Evolutionary conservation across 148 eudicot species (phyloP), one percentile per base, ranked within the genome.

Genomic region (Rhododendron kiyosumense): DNA sequence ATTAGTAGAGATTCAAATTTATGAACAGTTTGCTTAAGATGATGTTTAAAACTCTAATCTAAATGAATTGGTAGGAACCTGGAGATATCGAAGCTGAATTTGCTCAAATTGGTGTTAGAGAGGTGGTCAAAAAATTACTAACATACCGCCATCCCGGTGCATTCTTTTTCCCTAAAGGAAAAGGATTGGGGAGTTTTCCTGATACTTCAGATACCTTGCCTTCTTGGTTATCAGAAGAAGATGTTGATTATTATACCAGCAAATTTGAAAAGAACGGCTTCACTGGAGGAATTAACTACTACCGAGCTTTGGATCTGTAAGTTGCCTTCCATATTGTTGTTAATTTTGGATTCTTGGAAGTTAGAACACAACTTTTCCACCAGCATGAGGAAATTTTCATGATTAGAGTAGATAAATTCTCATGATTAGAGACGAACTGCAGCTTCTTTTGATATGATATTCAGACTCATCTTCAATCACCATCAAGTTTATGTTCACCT

Each of bases 211-310:
- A 54, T 85, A 17, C 32, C 78, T 74, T 91, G 82, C 91, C 92
- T 4, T 30, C 86, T 5, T 90, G 91, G 89, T 45, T 90, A 36
- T 73, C 90, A 7, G 91, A 89, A 77, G 82, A 89, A 84, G 91
- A 90, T 43, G 26, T 89, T 20, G 91, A 89, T 78, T 90, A 89
- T 76, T 90, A 83, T 63, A 45, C 86, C 6, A 54, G 17, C 61
- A 90, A 87, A 49, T 90, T 83, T 38, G 87, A 90, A 30, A 78
- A 84, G 57, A 49, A 79, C 24, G 91, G 92, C 52, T 89, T 91
- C 91, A 89, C 90, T 7, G 91, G 91, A 41, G 90, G 85, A 14
- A 22, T 91, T 15, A 86, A 91, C 78, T 13, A 88, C 36, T 24
- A 88, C 80, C 24, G 4, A n/a, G 89, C 84, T 32, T 14, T 84